Conservation (phyloP, 208 protist species). For the Trypanosoma avium region DNA sequence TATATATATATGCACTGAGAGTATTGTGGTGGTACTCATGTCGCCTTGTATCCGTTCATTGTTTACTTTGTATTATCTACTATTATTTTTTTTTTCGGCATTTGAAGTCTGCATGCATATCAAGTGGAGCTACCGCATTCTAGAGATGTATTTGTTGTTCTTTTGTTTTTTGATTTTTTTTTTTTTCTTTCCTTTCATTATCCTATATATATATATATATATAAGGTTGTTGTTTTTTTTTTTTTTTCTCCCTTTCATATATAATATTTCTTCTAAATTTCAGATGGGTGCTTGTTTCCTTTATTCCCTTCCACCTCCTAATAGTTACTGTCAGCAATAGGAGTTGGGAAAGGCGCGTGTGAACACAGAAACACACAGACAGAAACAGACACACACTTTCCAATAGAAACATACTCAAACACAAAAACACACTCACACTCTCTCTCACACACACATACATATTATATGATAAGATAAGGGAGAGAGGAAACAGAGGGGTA, state of each 20-base stretch:
- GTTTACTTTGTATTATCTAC: background rate
- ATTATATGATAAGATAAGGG: too few species aligned
- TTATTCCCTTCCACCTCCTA: background rate
- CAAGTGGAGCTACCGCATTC: background rate
- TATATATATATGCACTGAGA: background rate
- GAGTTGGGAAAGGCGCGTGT: background rate
- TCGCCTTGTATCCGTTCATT: background rate
- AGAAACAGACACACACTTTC: too few species aligned
- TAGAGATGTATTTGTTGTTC: background rate
- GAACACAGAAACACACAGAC: too few species aligned
- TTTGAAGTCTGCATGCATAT: slow-evolving; percentile 7
- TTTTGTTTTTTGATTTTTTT: background rate
- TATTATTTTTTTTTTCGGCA: background rate
- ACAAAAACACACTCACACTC: slow-evolving; percentile 3
- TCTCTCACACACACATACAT: slow-evolving; percentile 11
- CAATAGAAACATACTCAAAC: too few species aligned
- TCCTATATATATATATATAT: background rate
- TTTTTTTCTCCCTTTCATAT: background rate
- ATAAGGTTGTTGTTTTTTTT: background rate
- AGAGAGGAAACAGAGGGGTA: slow-evolving; percentile 13
- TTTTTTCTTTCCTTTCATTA: background rate
- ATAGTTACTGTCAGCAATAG: background rate
- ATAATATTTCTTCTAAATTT: background rate
- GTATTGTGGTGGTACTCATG: background rate
- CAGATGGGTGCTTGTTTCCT: background rate